These are phyloP conservation scores for Astrothelium macrocarpum DNA, from an alignment of 495 filamentous ascomycete genomes.

Conservation along the genomic window DNA sequence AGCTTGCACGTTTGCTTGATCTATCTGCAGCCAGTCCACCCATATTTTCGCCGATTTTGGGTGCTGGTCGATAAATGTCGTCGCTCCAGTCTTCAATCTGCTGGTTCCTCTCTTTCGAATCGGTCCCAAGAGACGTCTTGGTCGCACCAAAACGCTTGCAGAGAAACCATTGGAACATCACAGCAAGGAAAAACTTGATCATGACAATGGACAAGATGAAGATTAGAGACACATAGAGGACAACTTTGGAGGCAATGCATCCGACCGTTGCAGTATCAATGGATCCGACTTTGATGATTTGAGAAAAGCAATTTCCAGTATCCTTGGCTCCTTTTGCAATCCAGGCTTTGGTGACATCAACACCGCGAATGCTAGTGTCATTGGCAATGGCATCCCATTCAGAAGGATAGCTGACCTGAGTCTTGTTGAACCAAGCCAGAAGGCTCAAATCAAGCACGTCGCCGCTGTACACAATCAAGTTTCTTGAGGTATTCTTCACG, in stretches of 20 bases:
- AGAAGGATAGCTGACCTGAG: slow-evolving; percentile 67
- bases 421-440: slow-evolving; percentile 78
- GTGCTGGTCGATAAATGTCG: slow-evolving; percentile 87
- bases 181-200: slow-evolving; percentile 79
- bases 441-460: slow-evolving; percentile 90
- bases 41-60: slow-evolving; percentile 61
- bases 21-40: slow-evolving; percentile 47
- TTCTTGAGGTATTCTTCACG: slow-evolving; percentile 76
- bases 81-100: slow-evolving; percentile 99
- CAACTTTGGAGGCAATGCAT: slow-evolving; percentile 94
- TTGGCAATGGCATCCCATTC: slow-evolving; percentile 70
- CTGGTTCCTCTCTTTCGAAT: slow-evolving; percentile 69
- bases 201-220: slow-evolving; percentile 87
- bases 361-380: slow-evolving; percentile 70
- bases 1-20: slow-evolving; percentile 71
- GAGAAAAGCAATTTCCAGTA: slow-evolving; percentile 71
- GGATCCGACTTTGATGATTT: slow-evolving; percentile 91
- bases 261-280: slow-evolving; percentile 95
- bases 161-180: slow-evolving; percentile 93
- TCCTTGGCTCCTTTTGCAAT: slow-evolving; percentile 66
- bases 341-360: slow-evolving; percentile 82
- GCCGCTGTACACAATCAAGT: slow-evolving; percentile 86
- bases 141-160: slow-evolving; percentile 68
- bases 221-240: slow-evolving; percentile 86
- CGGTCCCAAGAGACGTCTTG: slow-evolving; percentile 59